Evolutionary conservation across 129 eudicot species (phyloP).

Genomic region (Smallanthus sonchifolius): DNA sequence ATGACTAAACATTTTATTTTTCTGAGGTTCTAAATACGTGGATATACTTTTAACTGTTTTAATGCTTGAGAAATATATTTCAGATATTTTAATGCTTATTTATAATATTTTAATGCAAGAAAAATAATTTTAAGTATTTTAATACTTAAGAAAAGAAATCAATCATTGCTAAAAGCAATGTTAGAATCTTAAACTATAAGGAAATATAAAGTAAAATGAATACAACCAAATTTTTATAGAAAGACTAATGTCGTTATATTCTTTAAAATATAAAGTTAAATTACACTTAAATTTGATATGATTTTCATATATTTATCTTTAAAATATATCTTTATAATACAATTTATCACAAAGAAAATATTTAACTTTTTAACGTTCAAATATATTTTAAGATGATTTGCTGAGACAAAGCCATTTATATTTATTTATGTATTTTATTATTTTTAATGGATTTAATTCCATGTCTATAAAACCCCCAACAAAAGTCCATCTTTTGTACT

Average conservation of each 20-base stretch:
- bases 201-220: constrained; percentile 16
- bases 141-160: background rate
- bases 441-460: background rate
- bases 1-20: too few relatives aligned
- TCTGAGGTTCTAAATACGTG: background rate
- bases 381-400: background rate
- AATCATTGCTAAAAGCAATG: background rate
- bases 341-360: background rate
- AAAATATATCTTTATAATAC: background rate
- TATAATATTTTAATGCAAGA: background rate
- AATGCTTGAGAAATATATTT: too few relatives aligned
- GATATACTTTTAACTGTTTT: background rate
- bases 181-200: constrained; percentile 34
- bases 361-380: background rate
- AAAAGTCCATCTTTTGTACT: constrained; percentile 13
- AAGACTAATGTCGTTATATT: background rate
- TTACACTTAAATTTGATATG: constrained; percentile 1
- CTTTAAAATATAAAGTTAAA: background rate
- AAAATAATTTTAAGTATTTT: background rate
- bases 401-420: background rate
- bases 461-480: constrained; percentile 23
- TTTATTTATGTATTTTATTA: background rate
- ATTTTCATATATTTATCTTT: background rate
- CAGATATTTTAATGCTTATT: background rate
- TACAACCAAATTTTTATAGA: background rate